Base-by-base conservation (phyloP, 768 basidiomycete genomes). In the Cystobasidium onofrii region DNA sequence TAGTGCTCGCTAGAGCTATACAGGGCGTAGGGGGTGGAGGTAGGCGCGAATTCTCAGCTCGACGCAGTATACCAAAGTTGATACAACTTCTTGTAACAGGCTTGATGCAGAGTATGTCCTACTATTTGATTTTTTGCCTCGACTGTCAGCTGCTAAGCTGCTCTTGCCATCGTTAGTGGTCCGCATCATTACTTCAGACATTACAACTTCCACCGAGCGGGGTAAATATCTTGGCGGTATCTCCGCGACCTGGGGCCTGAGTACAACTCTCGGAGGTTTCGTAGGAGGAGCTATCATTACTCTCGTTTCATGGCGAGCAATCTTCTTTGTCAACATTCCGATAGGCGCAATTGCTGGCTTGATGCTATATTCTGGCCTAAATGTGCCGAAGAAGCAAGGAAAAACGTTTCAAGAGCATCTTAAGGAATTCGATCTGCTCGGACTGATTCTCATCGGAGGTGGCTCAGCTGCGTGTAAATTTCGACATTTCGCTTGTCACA, bases 211-310 rank as follows among this genome's bases (percentile, higher is more conserved):
- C 9, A 41, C 10, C 41, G 65, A 67, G 43, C n/a, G 65, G 9
- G 65, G 65, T 46, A 67, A 25, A 23, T 67, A 67, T 67, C 65
- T 46, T n/a, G 65, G 65, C n/a, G 65, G 65, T n/a, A 33, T 67
- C 3, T 67, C 65, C 6, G 65, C 65, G 12, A 43, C 29, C 10
- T 67, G 65, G 65, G 65, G 65, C 9, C 27, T 54, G 6, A 33
- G 41, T 17, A 54, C 65, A 29, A 54, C 41, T 3, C 17, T 67
- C 4, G 65, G 65, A 4, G 65, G 65, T 15, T 50, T 67, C 43
- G 44, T 52, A 1, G 65, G 65, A 9, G 65, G 65, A 9, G 50
- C 65, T 13, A 23, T 67, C 23, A 27, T 64, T 15, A 43, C 65
- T 23, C 3, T 67, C 10, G 34, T 52, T 17, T 52, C 65, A 29